Percentiles rank a stretch among this genome's conserved stretches.
Conservation (phyloP, 192 early-diverging fungal species). For the Phycomyces blakesleeanus region DNA sequence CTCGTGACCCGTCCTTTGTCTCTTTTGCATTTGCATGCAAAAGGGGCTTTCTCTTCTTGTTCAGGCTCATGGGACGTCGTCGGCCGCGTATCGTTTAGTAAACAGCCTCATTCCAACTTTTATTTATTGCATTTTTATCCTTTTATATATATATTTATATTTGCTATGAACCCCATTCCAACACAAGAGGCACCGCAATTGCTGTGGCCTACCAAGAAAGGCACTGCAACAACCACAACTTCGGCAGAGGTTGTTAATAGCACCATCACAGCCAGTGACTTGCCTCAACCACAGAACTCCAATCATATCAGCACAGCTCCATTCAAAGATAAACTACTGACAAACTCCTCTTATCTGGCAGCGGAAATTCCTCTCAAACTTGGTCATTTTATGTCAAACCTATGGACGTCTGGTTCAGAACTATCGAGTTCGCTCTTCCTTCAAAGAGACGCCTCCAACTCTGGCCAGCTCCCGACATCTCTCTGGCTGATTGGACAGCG, state of each 20-base stretch:
- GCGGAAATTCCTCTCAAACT: conserved; percentile 39
- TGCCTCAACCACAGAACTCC: conserved; percentile 34
- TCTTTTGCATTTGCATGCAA: too few relatives aligned
- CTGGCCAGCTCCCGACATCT: neutral
- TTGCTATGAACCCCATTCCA: too few relatives aligned
- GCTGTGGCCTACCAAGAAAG: neutral
- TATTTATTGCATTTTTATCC: too few relatives aligned
- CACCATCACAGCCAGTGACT: neutral
- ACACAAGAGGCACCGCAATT: neutral
- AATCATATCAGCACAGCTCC: conserved; percentile 32
- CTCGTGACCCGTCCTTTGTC: too few relatives aligned
- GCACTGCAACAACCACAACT: neutral
- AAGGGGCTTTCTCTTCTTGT: too few relatives aligned
- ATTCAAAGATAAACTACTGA: conserved; percentile 31
- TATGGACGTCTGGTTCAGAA: conserved; percentile 35
- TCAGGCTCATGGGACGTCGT: too few relatives aligned
- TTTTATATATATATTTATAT: too few relatives aligned
- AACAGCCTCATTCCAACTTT: too few relatives aligned
- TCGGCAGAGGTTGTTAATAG: neutral
- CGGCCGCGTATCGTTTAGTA: too few relatives aligned
- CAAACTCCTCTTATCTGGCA: conserved; percentile 37
- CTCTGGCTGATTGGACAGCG: conserved; percentile 32
- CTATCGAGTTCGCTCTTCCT: conserved; percentile 13
- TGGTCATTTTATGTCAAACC: conserved; percentile 34
- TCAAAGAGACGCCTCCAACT: neutral